Evolutionary conservation across 2,329 filamentous ascomycete species (phyloP), one percentile per base, ranked within the genome.

Genomic region (Claviceps purpurea): DNA sequence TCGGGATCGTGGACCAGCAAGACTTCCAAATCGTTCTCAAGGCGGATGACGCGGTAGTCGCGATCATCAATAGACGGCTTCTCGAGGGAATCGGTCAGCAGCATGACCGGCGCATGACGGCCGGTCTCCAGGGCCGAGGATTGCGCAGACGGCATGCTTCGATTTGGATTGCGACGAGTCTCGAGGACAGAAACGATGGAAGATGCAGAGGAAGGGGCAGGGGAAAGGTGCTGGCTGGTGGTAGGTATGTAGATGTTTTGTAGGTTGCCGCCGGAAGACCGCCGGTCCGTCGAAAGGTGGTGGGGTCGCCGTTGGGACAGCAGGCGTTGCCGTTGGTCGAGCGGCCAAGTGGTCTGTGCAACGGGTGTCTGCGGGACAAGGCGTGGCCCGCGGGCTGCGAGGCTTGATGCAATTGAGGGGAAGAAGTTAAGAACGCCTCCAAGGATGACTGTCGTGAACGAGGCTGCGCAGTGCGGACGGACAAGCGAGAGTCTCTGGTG

Each of bases 1-100:
- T 94, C 85, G 1, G 87, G 80, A 70, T 98, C 93, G 65, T 97
- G 91, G 52, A 97, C 93, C 49, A 98, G 73, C 18, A 98, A 75
- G 7, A 83, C 91, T 73, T 98, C 91, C 16, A 98, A 79, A 66
- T 90, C 77, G 68, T 98, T 98, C 47, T 80, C 73, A 50, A 98
- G 76, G 50, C 82, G 80, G 60, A 97, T 84, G 56, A 98, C 89
- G 53, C 91, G 79, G 66, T 98, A 98, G 37, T 81, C 78, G 50
- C 91, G 81, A 66, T 95, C 83, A 68, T 97, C 91, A 51, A 94
- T 76, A 58, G 84, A 82, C 5, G 89, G 88, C 62, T 87, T 89
- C 72, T 95, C 87, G 51, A 95, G 73, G 47, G 75, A 69, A 62
- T 94, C 85, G 38, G 87, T 82, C 58, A 88, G 54, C 56, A 65